phyloP scores from a whole-genome alignment of 1,139 yeast species.

The Geotrichum carabidarum region DNA sequence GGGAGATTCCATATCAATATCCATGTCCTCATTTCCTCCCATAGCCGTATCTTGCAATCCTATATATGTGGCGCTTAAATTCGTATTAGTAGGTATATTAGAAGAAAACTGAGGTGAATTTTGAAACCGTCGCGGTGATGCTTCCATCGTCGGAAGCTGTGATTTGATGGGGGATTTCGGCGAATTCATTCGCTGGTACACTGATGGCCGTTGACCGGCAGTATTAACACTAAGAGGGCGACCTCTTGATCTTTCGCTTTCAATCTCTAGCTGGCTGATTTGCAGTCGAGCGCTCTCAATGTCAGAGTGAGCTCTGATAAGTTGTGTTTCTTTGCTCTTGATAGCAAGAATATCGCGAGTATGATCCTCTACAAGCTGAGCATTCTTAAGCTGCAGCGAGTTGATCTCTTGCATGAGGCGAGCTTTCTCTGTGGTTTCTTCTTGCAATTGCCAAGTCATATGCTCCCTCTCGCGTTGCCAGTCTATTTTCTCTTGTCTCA shows the following conservation, averaged over 20 bases:
- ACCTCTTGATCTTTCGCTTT: neutral
- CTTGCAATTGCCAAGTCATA: constrained; percentile 40
- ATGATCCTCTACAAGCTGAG: constrained; percentile 47
- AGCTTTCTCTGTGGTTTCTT: constrained; percentile 44
- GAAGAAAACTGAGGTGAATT: constrained; percentile 2
- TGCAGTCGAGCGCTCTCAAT: constrained; percentile 44
- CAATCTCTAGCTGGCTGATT: constrained; percentile 11
- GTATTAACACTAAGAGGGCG: constrained; percentile 3
- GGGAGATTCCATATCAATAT: neutral
- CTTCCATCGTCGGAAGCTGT: neutral
- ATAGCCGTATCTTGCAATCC: neutral
- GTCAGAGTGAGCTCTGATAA: constrained; percentile 56
- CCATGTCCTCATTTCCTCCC: constrained; percentile 1
- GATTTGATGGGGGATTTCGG: constrained; percentile 4
- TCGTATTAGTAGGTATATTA: neutral
- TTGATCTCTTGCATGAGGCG: constrained; percentile 45
- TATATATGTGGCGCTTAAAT: neutral
- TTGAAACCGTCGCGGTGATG: neutral
- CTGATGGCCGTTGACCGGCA: neutral
- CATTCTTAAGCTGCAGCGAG: constrained; percentile 33
- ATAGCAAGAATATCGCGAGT: constrained; percentile 49
- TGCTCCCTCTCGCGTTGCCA: constrained; percentile 49
- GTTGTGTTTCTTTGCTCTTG: constrained; percentile 64
- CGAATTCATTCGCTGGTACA: neutral
- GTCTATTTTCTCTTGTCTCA: constrained; percentile 48